A percentile compares a stretch with the other conserved stretches of the same genome.
phyloP scores from a whole-genome alignment of 495 filamentous ascomycete species.

The Amniculicola lignicola region DNA sequence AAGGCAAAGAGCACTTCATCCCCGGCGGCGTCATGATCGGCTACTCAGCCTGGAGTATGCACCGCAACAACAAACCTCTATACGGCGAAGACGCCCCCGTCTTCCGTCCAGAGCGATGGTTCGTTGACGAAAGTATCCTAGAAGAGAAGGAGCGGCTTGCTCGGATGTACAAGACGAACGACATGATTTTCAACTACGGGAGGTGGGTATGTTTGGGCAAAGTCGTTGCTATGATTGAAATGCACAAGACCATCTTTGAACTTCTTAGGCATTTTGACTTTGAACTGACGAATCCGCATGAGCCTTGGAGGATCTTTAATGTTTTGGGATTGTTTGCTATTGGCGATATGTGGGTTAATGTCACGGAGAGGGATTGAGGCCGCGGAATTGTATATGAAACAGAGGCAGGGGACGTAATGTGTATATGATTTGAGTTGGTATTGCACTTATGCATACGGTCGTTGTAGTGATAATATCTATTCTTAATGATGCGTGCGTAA shows the following conservation, averaged over 20 bases:
- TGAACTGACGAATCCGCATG: constrained; percentile 48
- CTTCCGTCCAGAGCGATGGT: constrained; percentile 33
- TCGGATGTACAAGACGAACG: constrained; percentile 26
- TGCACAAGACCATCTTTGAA: constrained; percentile 31
- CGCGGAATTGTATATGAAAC: too few species aligned
- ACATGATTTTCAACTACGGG: constrained; percentile 31
- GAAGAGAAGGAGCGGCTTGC: constrained; percentile 22
- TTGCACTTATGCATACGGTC: too few species aligned
- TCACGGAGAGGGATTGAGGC: constrained; percentile 28
- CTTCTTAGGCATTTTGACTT: constrained; percentile 56
- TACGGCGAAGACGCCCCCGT: constrained; percentile 38
- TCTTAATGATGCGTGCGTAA: too few species aligned
- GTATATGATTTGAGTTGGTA: too few species aligned
- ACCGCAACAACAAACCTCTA: constrained; percentile 28
- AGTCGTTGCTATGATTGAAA: constrained; percentile 27
- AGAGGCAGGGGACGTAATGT: too few species aligned
- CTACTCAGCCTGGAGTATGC: constrained; percentile 39
- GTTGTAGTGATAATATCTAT: too few species aligned
- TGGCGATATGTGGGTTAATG: constrained; percentile 28
- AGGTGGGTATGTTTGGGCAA: constrained; percentile 29
- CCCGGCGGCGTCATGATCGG: constrained; percentile 31
- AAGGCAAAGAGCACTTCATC: constrained; percentile 36
- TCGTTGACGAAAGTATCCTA: constrained; percentile 18
- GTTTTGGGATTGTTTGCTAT: constrained; percentile 22
- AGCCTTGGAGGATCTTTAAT: constrained; percentile 42